Evolutionary conservation across 2,329 filamentous ascomycete species (phyloP), one percentile per base, ranked within the genome.

Genomic region (Clonostachys rhizophaga): DNA sequence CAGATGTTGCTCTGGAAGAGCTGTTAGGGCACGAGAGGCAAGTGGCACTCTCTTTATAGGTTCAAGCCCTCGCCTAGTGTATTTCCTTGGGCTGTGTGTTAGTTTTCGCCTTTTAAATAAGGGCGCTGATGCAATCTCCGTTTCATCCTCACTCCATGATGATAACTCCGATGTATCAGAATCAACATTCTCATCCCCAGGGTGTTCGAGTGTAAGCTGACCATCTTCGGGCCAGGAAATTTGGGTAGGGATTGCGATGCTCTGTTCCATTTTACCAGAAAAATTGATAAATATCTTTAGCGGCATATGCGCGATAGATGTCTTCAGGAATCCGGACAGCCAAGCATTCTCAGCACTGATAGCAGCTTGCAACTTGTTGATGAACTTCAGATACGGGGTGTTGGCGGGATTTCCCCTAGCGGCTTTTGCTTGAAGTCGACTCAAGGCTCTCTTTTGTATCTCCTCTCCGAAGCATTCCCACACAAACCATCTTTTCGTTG

Each of bases 401-500:
- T 40, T 13, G 17, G 37, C 24, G 24, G 24, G 24, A 30, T 9
- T 30, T 30, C 24, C 39, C 11, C 14, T 24, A 45, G 42, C n/a
- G 42, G 13, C 34, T 40, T 34, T 40, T 7, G 33, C 37, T 30
- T 14, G 9, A 33, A 39, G 34, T 40, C 44, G 24, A 10, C 24
- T 30, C 24, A 30, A 30, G 24, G 42, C 47, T 36, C 58, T 55
- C 43, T 56, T 57, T 13, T 65, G 58, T 17, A 67, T 54, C 44
- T 58, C 51, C 34, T 60, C 52, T 5, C 51, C 47, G 42, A 66
- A 59, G 12, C 49, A 48, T 16, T 57, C 58, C 63, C 64, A 66
- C 35, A 50, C 52, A 42, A 71, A 65, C 59, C 64, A 67, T 42
- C 57, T 56, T 4, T 53, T 53, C 45, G 62, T 57, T n/a, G 74